These are phyloP conservation scores for Clathrus columnatus DNA, from an alignment of 768 basidiomycete species.

Conservation along the genomic window DNA sequence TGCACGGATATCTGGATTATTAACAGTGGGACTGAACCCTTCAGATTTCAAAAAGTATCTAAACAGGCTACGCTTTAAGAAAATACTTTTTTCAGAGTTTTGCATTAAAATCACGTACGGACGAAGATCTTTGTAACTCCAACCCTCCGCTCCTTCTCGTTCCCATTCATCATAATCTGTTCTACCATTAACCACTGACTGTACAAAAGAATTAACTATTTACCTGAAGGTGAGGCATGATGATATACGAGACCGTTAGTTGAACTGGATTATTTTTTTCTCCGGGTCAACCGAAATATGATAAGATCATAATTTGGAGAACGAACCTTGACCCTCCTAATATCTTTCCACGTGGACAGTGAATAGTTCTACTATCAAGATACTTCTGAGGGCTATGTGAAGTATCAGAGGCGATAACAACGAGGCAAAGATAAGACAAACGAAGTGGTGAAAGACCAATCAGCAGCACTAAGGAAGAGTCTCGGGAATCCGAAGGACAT, in stretches of 20 bases:
- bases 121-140: constrained; percentile 51
- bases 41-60: constrained; percentile 70
- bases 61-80: not conserved
- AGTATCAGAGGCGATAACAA: not conserved
- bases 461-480: not conserved
- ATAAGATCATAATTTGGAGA: no score
- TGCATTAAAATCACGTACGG: constrained; percentile 24
- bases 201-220: constrained; percentile 15
- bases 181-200: constrained; percentile 40
- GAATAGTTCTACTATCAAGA: constrained; percentile 12
- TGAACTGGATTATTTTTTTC: constrained; percentile 5
- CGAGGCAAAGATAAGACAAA: not conserved
- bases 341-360: constrained; percentile 20
- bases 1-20: constrained; percentile 42
- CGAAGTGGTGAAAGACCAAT: not conserved
- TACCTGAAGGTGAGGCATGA: constrained; percentile 17
- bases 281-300: no score
- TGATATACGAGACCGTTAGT: constrained; percentile 22
- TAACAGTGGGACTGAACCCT: constrained; percentile 39
- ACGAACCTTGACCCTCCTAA: constrained; percentile 21
- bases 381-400: constrained; percentile 14
- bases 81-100: not conserved
- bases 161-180: no score
- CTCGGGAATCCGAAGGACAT: not conserved
- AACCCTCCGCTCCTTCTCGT: no score